phyloP scores from a whole-genome alignment of 2,329 filamentous ascomycete genomes.

The Septoria linicola region DNA sequence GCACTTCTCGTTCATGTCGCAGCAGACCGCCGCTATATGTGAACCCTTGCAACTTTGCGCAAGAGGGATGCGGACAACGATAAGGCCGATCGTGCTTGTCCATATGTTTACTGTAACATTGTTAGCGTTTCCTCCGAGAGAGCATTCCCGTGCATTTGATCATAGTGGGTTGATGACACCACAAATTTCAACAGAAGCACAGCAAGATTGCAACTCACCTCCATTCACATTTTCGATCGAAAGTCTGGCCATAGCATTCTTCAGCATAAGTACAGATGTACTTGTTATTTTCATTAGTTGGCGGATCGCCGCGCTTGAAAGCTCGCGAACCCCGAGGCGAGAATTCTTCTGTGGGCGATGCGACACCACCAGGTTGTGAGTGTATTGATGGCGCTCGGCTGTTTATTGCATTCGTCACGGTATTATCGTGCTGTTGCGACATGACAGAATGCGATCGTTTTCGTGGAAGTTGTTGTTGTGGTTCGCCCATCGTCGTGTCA shows the following conservation, averaged over 20 bases:
- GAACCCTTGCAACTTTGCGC: conserved; percentile 89
- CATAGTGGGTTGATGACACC: background rate
- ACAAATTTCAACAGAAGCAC: conserved; percentile 1
- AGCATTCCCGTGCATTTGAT: no score
- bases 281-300: conserved; percentile 67
- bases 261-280: conserved; percentile 68
- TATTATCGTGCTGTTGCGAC: conserved; percentile 24
- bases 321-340: conserved; percentile 29
- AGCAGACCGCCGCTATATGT: conserved; percentile 90
- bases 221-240: conserved; percentile 87
- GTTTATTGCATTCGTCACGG: conserved; percentile 3
- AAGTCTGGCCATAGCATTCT: conserved; percentile 69
- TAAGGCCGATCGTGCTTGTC: conserved; percentile 96
- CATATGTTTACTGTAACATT: conserved; percentile 79
- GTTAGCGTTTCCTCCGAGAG: no score
- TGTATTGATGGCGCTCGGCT: conserved; percentile 19
- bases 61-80: conserved; percentile 76
- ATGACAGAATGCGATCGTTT: conserved; percentile 37
- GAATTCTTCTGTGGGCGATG: conserved; percentile 20
- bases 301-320: conserved; percentile 49
- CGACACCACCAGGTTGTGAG: conserved; percentile 13
- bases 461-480: conserved; percentile 25
- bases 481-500: conserved; percentile 26
- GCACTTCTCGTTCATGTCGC: conserved; percentile 89
- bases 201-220: conserved; percentile 61